Conservation (phyloP, 495 filamentous ascomycete genomes). For the Penicillium arizonense region DNA sequence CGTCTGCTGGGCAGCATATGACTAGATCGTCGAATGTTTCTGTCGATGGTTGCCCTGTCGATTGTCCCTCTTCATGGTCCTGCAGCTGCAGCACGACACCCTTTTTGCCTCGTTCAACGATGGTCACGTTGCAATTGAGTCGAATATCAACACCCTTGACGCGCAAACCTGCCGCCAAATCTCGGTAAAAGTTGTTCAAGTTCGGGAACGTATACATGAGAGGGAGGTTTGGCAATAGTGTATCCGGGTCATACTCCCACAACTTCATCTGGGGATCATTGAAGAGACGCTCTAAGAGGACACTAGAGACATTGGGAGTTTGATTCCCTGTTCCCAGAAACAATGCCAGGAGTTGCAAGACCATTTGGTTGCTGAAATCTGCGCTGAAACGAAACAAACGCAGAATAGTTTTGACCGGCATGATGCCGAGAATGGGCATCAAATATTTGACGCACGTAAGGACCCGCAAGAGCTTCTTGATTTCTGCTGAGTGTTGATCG, state of each 20-base stretch:
- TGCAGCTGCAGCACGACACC: conserved; percentile 48
- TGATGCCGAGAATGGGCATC: conserved; percentile 66
- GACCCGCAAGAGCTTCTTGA: conserved; percentile 62
- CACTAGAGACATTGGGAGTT: conserved; percentile 71
- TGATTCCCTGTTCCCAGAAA: conserved; percentile 81
- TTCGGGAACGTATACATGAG: conserved; percentile 82
- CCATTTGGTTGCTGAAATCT: conserved; percentile 73
- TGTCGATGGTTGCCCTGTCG: conserved; percentile 8
- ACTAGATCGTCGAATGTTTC: conserved; percentile 70
- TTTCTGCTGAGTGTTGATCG: conserved; percentile 59
- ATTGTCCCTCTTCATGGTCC: not conserved
- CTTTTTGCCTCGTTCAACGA: conserved; percentile 55
- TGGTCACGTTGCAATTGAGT: conserved; percentile 58
- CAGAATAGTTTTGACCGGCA: conserved; percentile 71
- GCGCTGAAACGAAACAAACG: conserved; percentile 68
- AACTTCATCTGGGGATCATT: conserved; percentile 71
- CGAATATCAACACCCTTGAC: conserved; percentile 63
- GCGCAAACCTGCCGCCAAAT: conserved; percentile 62
- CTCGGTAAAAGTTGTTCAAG: conserved; percentile 65
- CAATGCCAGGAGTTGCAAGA: conserved; percentile 70
- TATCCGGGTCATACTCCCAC: conserved; percentile 73
- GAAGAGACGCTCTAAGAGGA: conserved; percentile 74
- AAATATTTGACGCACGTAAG: conserved; percentile 67
- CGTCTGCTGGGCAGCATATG: conserved; percentile 68
- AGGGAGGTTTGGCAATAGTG: conserved; percentile 67